Evolutionary conservation across 2,329 filamentous ascomycete genomes (phyloP).

Genomic region (Cytospora schulzeri): DNA sequence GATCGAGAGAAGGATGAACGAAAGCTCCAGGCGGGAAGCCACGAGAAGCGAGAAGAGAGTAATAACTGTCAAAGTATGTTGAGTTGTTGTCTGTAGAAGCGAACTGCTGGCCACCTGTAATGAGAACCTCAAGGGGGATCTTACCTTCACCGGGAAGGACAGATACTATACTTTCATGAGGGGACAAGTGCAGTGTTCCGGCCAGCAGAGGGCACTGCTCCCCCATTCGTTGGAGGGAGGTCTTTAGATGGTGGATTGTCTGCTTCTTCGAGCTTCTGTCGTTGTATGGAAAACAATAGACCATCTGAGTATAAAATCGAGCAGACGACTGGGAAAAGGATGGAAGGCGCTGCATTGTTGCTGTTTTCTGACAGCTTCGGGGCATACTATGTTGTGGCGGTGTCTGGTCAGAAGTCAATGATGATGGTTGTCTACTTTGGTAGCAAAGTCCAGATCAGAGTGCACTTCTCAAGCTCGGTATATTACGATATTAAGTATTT

Average conservation of each 20-base stretch:
- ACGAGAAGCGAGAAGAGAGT: not conserved
- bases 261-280: not conserved
- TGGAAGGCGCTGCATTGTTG: not conserved
- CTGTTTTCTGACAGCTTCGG: not conserved
- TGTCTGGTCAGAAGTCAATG: not conserved
- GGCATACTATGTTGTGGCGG: not conserved
- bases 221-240: not conserved
- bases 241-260: not conserved
- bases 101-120: not conserved
- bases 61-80: not conserved
- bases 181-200: not conserved
- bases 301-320: not conserved
- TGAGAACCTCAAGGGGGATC: not conserved
- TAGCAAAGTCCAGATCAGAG: not conserved
- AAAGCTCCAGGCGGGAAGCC: conserved; percentile 3
- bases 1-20: not conserved
- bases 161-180: not conserved
- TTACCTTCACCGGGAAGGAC: not conserved
- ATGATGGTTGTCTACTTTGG: too few relatives aligned
- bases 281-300: not conserved
- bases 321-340: not conserved
- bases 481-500: not conserved
- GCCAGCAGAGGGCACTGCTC: not conserved
- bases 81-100: not conserved
- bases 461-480: not conserved